These are phyloP conservation scores for Willaertia magna DNA, from an alignment of 208 protist genomes.

Conservation along the genomic window DNA sequence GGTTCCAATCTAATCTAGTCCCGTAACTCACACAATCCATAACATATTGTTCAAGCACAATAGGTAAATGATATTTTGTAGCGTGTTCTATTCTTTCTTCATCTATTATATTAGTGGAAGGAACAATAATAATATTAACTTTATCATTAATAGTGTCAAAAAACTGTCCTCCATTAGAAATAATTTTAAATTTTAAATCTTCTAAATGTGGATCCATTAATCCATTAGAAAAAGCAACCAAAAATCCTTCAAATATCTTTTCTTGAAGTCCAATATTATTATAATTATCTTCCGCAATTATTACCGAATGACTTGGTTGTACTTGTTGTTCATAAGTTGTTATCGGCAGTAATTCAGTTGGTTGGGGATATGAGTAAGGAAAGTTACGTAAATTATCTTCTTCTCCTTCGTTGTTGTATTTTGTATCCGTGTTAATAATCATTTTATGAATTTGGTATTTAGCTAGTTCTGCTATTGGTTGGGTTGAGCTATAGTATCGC, in stretches of 20 bases:
- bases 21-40: not conserved
- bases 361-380: too few relatives aligned
- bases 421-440: too few relatives aligned
- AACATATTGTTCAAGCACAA: not conserved
- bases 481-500: too few relatives aligned
- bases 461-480: too few relatives aligned
- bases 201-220: not conserved
- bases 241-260: not conserved
- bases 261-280: not conserved
- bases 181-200: not conserved
- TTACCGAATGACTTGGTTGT: too few relatives aligned
- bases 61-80: not conserved
- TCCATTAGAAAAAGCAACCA: not conserved
- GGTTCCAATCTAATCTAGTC: not conserved
- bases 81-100: not conserved
- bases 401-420: too few relatives aligned
- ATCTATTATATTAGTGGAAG: not conserved
- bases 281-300: not conserved
- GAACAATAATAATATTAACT: not conserved
- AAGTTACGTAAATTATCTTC: too few relatives aligned
- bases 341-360: too few relatives aligned
- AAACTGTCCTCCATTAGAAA: not conserved
- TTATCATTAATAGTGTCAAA: not conserved
- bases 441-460: too few relatives aligned
- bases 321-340: too few relatives aligned